These are phyloP conservation scores for Exophiala spinifera DNA, from an alignment of 2,329 filamentous ascomycete genomes.

Conservation along the genomic window DNA sequence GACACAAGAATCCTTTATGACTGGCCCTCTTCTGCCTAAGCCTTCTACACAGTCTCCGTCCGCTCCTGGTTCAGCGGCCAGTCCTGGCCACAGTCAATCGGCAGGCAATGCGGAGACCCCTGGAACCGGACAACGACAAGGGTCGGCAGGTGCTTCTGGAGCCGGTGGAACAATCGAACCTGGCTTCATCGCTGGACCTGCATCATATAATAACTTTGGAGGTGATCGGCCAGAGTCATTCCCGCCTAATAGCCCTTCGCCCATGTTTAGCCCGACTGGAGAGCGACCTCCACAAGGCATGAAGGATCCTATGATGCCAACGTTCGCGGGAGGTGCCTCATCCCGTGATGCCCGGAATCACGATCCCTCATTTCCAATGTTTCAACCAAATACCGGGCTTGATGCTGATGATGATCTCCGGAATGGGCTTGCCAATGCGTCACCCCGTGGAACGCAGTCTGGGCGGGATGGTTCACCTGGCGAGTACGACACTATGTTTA, in stretches of 20 bases:
- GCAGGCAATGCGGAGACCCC: slow-evolving; percentile 29
- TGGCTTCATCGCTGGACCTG: slow-evolving; percentile 14
- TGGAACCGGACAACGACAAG: slow-evolving; percentile 32
- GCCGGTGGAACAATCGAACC: slow-evolving; percentile 24
- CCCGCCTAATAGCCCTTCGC: slow-evolving; percentile 39
- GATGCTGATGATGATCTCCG: slow-evolving; percentile 31
- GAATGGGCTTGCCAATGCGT: slow-evolving; percentile 32
- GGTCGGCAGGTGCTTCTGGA: slow-evolving; percentile 34
- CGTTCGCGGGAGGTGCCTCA: slow-evolving; percentile 10
- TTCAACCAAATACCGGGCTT: slow-evolving; percentile 26
- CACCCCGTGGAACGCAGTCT: slow-evolving; percentile 34
- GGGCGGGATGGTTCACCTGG: slow-evolving; percentile 36
- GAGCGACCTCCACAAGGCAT: slow-evolving; percentile 19
- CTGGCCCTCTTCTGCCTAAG: slow-evolving; percentile 23
- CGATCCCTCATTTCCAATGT: slow-evolving; percentile 33
- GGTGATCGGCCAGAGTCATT: slow-evolving; percentile 33
- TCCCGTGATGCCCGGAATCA: slow-evolving; percentile 29
- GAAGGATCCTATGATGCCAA: slow-evolving; percentile 27
- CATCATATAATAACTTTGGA: slow-evolving; percentile 28
- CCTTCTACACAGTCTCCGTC: slow-evolving; percentile 29
- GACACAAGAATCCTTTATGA: slow-evolving; percentile 41
- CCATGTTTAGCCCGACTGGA: slow-evolving; percentile 43
- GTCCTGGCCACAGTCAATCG: slow-evolving; percentile 31
- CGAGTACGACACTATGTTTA: slow-evolving; percentile 43
- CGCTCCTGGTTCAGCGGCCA: slow-evolving; percentile 24